Evolutionary conservation across 2,329 filamentous ascomycete genomes (phyloP).

Genomic region (Saccharata proteae): DNA sequence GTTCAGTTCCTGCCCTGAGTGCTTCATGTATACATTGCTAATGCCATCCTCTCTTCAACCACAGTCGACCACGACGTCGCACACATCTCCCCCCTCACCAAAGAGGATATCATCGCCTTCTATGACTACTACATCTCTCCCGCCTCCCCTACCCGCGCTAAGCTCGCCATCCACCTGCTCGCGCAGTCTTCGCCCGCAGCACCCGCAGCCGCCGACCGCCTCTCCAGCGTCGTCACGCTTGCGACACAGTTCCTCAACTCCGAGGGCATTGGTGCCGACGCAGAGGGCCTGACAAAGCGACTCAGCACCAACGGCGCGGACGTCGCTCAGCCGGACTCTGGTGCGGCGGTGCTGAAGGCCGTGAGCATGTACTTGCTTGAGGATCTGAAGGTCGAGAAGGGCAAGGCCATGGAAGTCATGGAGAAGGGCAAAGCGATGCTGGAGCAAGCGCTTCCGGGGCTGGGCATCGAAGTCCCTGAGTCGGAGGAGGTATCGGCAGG

Average conservation of each 20-base stretch:
- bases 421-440: slow-evolving; percentile 39
- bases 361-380: slow-evolving; percentile 37
- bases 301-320: slow-evolving; percentile 37
- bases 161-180: slow-evolving; percentile 70
- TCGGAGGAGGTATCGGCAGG: slow-evolving; percentile 12
- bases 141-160: slow-evolving; percentile 60
- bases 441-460: slow-evolving; percentile 28
- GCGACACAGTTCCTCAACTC: slow-evolving; percentile 35
- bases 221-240: slow-evolving; percentile 27
- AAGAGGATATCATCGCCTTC: slow-evolving; percentile 68
- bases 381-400: slow-evolving; percentile 34
- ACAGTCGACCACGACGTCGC: slow-evolving; percentile 65
- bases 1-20: slow-evolving; percentile 23
- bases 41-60: background rate
- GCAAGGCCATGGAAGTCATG: slow-evolving; percentile 37
- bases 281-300: slow-evolving; percentile 27
- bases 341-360: too few species aligned
- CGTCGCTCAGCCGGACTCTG: slow-evolving; percentile 33
- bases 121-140: slow-evolving; percentile 67
- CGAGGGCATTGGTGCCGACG: slow-evolving; percentile 33
- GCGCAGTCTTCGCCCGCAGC: slow-evolving; percentile 48
- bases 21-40: background rate
- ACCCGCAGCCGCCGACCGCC: slow-evolving; percentile 19
- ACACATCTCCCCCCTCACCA: slow-evolving; percentile 61
- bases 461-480: slow-evolving; percentile 29